phyloP scores from a whole-genome alignment of 495 filamentous ascomycete genomes.

The Aspergillus indologenus region DNA sequence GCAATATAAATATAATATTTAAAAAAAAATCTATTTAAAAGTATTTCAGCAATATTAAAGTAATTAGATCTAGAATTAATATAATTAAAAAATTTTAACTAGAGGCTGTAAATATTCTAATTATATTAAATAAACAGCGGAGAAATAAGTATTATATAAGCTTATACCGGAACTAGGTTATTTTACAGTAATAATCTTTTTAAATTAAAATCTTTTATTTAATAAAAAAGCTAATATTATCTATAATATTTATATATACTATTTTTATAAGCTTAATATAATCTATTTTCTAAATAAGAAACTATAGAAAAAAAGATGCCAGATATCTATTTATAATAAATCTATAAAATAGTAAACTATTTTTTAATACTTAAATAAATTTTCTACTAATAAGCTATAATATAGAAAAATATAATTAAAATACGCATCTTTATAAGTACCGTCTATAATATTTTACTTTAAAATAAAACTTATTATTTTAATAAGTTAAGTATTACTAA shows the following conservation, averaged over 20 bases:
- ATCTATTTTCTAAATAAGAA: constrained; percentile 5
- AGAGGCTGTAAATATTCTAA: background rate
- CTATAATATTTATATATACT: background rate
- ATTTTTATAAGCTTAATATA: background rate
- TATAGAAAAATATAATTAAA: too few relatives aligned
- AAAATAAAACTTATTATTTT: too few relatives aligned
- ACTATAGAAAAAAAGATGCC: constrained; percentile 1
- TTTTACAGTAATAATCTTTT: constrained; percentile 5
- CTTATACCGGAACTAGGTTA: constrained; percentile 8
- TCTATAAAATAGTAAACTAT: background rate
- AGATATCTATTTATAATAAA: background rate
- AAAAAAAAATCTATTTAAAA: constrained; percentile 2
- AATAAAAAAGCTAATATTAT: constrained; percentile 2
- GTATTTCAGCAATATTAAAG: constrained; percentile 3
- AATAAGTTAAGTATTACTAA: too few relatives aligned
- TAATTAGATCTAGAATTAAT: constrained; percentile 1
- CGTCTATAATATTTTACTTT: too few relatives aligned
- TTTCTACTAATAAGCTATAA: too few relatives aligned
- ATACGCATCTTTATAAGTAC: too few relatives aligned
- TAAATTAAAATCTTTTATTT: constrained; percentile 5
- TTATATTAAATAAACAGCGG: constrained; percentile 1
- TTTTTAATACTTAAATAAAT: too few relatives aligned
- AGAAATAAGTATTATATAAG: constrained; percentile 5
- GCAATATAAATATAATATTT: background rate
- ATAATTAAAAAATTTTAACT: constrained; percentile 5